These are phyloP conservation scores for Trebouxia sp. DNA, from an alignment of 139 green algal genomes.

Conservation along the genomic window DNA sequence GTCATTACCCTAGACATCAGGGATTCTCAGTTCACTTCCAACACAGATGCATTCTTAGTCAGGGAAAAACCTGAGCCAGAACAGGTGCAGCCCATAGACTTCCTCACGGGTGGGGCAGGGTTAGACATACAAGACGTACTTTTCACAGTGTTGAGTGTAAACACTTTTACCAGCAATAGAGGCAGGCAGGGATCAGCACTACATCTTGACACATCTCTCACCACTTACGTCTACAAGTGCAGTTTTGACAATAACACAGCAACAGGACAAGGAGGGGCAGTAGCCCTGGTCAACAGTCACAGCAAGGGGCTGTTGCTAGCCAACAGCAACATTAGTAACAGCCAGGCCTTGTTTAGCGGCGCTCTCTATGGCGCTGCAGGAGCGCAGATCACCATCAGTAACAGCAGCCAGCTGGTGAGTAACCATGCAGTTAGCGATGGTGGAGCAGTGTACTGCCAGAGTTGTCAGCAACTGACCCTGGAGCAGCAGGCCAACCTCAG, in stretches of 20 bases:
- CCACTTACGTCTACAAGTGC: background rate
- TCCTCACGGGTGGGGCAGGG: background rate
- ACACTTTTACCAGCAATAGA: background rate
- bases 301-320: background rate
- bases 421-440: background rate
- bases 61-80: background rate
- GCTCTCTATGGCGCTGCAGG: background rate
- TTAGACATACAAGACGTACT: background rate
- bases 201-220: background rate
- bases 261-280: background rate
- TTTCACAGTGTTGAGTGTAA: background rate
- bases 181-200: background rate
- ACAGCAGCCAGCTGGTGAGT: background rate
- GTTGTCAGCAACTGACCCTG: background rate
- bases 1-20: background rate
- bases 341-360: background rate
- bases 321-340: conserved; percentile 2
- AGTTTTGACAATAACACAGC: background rate
- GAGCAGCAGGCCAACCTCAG: background rate
- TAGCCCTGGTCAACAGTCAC: background rate
- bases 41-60: background rate
- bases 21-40: background rate
- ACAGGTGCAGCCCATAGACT: background rate
- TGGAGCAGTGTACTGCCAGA: background rate
- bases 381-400: background rate